These are phyloP conservation scores for Amanita rimosa DNA, from an alignment of 768 basidiomycete species.

Conservation along the genomic window DNA sequence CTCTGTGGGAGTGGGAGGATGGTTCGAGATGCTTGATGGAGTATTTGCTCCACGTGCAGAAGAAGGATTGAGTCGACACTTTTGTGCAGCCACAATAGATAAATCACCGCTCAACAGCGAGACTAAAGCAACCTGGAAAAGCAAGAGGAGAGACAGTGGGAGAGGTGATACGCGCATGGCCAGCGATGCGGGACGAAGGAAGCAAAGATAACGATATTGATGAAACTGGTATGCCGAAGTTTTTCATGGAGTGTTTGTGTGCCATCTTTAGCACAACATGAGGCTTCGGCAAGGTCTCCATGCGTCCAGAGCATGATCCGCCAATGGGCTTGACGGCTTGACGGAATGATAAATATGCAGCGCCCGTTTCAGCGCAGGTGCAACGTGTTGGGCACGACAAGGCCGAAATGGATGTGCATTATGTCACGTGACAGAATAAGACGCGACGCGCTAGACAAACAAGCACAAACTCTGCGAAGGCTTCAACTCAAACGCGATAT, in stretches of 20 bases:
- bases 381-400: neutral
- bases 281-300: slow-evolving; percentile 1
- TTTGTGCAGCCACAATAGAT: slow-evolving; percentile 2
- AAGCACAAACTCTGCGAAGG: neutral
- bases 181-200: neutral
- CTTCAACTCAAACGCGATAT: neutral
- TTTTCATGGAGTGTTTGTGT: neutral
- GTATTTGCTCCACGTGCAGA: neutral
- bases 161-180: neutral
- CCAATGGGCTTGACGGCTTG: neutral
- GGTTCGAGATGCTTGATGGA: neutral
- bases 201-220: neutral
- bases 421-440: neutral
- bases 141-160: neutral
- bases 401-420: no score
- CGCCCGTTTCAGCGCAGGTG: no score
- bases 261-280: neutral
- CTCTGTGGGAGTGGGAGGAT: neutral
- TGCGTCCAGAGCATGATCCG: neutral
- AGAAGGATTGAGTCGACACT: slow-evolving; percentile 2
- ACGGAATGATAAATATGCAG: neutral
- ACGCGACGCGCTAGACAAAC: slow-evolving; percentile 6
- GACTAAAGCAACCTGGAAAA: neutral
- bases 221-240: neutral
- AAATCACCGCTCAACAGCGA: neutral